phyloP scores from a whole-genome alignment of 225 moss, liverwort and hornwort species.

The Pseudoscleropodium purum region DNA sequence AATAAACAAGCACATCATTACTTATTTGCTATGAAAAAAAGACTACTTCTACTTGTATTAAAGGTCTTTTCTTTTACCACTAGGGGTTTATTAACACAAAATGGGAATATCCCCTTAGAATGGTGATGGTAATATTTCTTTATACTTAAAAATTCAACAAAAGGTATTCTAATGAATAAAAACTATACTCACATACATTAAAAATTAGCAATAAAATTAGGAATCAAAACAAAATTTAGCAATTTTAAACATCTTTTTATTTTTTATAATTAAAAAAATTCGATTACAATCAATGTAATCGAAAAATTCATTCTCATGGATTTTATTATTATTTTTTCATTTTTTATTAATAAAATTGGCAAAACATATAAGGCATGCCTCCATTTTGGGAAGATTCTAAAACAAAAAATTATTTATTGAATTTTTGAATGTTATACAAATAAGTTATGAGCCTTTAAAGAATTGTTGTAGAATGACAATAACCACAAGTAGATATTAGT shows the following conservation, averaged over 20 bases:
- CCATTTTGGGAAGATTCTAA: rapidly evolving
- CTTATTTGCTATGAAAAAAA: neutral
- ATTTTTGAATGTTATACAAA: neutral
- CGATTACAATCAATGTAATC: rapidly evolving
- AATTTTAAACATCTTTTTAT: neutral
- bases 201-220: neutral
- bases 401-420: neutral
- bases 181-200: neutral
- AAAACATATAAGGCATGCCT: neutral
- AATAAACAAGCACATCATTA: neutral
- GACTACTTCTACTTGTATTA: neutral
- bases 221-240: neutral
- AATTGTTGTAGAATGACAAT: neutral
- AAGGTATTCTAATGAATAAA: neutral
- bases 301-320: rapidly evolving
- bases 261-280: neutral
- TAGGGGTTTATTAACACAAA: neutral
- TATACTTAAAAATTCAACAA: neutral
- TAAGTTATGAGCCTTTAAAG: neutral
- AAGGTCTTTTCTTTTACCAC: neutral
- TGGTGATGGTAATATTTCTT: neutral
- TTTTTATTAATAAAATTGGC: neutral
- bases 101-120: neutral
- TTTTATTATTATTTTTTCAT: too few species aligned
- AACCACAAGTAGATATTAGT: neutral